Base-by-base conservation (phyloP, 371 early-diverging fungal species). In the Apophysomyces elegans region DNA sequence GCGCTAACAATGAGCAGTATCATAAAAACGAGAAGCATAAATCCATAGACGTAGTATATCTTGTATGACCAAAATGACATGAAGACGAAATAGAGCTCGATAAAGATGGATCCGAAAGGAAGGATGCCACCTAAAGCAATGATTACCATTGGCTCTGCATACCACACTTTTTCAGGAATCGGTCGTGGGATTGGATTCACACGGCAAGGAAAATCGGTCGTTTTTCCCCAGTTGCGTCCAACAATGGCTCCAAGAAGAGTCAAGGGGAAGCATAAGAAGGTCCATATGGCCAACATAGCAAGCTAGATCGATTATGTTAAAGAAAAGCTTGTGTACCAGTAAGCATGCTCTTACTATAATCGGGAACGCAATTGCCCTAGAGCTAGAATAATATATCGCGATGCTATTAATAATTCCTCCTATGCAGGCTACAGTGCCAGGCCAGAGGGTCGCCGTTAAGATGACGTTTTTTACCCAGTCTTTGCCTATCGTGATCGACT, bases 41-140 rank as follows among this genome's bases (percentile, higher is more conserved):
- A 92, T 0, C 95, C 93, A 78, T 92, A 95, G 11, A 95, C 92
- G 65, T 93, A 93, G 69, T 93, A 95, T 56, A 90, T 87, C 76
- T 89, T 91, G 81, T 91, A 90, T 12, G 86, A 83, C 93, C 93
- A 95, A 69, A 95, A 93, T 1, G 92, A 91, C 21, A 92, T 87
- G 73, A 93, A 93, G 64, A 95, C 78, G 67, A 92, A 95, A 69
- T 93, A 93, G 62, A 93, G 86, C 81, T 95, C 95, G 70, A 95
- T 92, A 71, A 94, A 95, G 61, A 94, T 90, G 0, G 91, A 87
- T 0, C 83, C 91, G 73, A 95, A 95, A 0, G 93, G 95, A n/a
- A 95, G 75, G 16, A 95, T 69, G 37, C 94, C 94, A 13, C 89
- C 89, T n/a, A 86, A 44, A 0, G 82, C 74, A 47, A 87, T 86